Base-by-base conservation (phyloP, 208 protist species). In the Crithidia expoeki region DNA sequence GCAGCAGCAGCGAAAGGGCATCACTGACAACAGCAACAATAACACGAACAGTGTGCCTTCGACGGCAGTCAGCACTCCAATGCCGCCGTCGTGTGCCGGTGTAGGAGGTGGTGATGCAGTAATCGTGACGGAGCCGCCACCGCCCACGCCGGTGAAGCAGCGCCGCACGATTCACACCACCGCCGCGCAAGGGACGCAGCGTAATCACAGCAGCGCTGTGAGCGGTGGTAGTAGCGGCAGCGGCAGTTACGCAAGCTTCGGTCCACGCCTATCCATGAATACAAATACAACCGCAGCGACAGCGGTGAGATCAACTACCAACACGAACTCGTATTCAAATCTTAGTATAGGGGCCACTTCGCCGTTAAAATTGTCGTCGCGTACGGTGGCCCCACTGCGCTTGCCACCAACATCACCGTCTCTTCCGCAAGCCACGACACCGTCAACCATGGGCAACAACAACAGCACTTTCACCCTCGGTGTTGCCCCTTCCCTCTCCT, bases 141-240 rank as follows among this genome's bases (percentile, higher is more conserved):
- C 69, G 63, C 68, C 62, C 4, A 75, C 76, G 40, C 76, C 76
- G 28, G 56, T 69, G 28, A 92, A 92, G 61, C 80, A 89, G 70
- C 83, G 81, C 2, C 77, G 86, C 62, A 92, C 86, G 9, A 73
- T 88, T 7, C 86, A 92, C 68, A 23, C 50, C 14, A 53, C 23
- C 14, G 25, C 14, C 17, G 21, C 42, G 9, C 12, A 27, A 10
- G 42, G 16, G 1, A n/a, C 57, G 38, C 34, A 46, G 19, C 10
- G 30, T 1, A 21, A 59, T 17, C 33, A 23, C 44, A 23, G 56
- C 21, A 40, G 21, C 30, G 10, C 4, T n/a, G 40, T 11, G 10
- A 49, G 21, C 42, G 36, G 50, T 10, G 34, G 21, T 19, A 23
- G 46, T 46, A 38, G 33, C 9, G 14, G 52, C 17, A 28, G 50